phyloP scores from a whole-genome alignment of 306 rosid species.

The Carpinus viminea region DNA sequence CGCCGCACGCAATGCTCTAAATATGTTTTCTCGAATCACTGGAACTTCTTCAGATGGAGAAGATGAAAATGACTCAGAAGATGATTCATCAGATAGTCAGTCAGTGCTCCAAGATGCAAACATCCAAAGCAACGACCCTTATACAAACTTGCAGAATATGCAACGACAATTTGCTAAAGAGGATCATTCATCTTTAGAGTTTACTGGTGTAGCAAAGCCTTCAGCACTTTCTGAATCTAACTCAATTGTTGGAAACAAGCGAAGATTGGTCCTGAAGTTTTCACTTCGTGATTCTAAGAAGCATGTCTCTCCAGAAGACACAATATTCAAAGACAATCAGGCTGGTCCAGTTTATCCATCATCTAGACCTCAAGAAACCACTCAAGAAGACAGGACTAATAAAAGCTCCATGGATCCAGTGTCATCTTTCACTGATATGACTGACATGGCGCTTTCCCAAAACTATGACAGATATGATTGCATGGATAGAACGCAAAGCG shows the following conservation, averaged over 20 bases:
- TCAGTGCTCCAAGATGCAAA: constrained; percentile 40
- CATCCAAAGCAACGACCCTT: constrained; percentile 41
- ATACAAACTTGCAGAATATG: constrained; percentile 36
- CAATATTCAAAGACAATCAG: constrained; percentile 32
- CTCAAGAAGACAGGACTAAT: constrained; percentile 23
- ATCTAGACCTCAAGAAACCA: constrained; percentile 37
- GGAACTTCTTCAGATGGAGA: constrained; percentile 69
- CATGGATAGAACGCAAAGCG: constrained; percentile 30
- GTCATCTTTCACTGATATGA: constrained; percentile 30
- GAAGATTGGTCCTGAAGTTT: constrained; percentile 61
- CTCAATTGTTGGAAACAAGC: constrained; percentile 41
- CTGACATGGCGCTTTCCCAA: constrained; percentile 31
- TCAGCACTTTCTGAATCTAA: constrained; percentile 47
- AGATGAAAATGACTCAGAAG: constrained; percentile 49
- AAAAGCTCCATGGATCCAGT: constrained; percentile 30
- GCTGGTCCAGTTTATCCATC: constrained; percentile 38
- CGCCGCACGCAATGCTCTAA: constrained; percentile 80
- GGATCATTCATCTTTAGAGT: constrained; percentile 36
- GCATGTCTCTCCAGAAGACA: constrained; percentile 44
- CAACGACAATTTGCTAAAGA: constrained; percentile 26
- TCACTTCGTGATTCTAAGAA: constrained; percentile 63
- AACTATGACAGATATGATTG: constrained; percentile 29
- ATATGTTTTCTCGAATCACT: constrained; percentile 55
- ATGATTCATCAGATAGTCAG: constrained; percentile 60
- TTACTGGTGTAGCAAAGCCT: constrained; percentile 35